Base-by-base conservation (phyloP, 441 rosid species). In the Iberis amara region DNA sequence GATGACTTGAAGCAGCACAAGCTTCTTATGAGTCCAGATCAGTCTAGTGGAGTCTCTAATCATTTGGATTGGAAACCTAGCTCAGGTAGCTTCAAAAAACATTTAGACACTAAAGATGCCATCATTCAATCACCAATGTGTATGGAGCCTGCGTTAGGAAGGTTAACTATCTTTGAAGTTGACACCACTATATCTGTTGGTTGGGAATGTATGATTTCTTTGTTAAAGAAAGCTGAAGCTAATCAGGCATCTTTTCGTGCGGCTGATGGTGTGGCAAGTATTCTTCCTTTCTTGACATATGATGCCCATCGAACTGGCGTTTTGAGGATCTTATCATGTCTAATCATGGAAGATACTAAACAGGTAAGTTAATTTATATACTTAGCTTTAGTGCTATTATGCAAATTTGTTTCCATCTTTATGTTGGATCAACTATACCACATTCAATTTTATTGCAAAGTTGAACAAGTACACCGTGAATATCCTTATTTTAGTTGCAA, bases 1-100 rank as follows among this genome's bases (percentile, higher is more conserved):
- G 98, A 95, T 78, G 99, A 95, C 73, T 62, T 95, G 73, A 91
- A 82, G 89, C 97, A 86, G 74, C 89, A 95, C 74, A 91, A 82
- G 77, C 82, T 82, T 73, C 91, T 95, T 70, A 71, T 68, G 71
- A 94, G 94, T 53, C 77, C 85, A 47, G 96, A 91, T 26, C 78
- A 80, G 47, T 73, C 42, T 52, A 74, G 59, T 70, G 66, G 65
- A 49, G 73, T 55, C 61, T 35, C 75, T 51, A 56, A 66, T 64
- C 86, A 74, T 60, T 54, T 73, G 43, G 97, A 88, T 61, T 72
- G 60, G 61, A 84, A 82, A 69, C 78, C 94, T 60, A 80, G 81
- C 68, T 76, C 97, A 13, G 84, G 72, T 70, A 80, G 85, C 79
- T 95, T 91, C 76, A 79, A 91, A 76, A 86, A 84, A 61, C 96